phyloP scores from a whole-genome alignment of 2,329 filamentous ascomycete species.

The Aureobasidium mangrovei region DNA sequence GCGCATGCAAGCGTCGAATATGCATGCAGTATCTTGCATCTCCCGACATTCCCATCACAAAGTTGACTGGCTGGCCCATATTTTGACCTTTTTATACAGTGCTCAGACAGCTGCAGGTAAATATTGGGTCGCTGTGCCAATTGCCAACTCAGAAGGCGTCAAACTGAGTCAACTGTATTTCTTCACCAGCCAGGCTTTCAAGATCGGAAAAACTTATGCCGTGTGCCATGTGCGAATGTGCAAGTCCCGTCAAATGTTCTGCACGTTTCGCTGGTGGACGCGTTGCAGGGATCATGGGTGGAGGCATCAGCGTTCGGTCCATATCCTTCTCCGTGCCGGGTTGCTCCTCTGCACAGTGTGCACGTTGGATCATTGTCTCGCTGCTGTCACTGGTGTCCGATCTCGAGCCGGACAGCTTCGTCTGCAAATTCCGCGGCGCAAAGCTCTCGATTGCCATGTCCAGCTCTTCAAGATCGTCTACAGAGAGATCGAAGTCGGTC shows the following conservation, averaged over 20 bases:
- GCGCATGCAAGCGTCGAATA: too few species aligned
- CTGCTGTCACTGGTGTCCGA: background rate
- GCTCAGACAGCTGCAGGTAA: background rate
- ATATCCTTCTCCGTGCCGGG: background rate
- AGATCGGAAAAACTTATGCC: conserved; percentile 27
- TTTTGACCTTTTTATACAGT: background rate
- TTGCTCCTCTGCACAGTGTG: background rate
- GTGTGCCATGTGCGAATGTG: background rate
- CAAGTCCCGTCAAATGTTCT: background rate
- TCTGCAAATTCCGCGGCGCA: background rate
- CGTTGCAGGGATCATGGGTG: conserved; percentile 15
- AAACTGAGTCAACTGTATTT: conserved; percentile 27
- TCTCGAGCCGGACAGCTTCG: background rate
- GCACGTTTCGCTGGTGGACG: background rate
- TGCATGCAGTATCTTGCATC: too few species aligned
- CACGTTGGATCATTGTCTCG: background rate
- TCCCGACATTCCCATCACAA: too few species aligned
- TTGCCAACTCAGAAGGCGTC: background rate
- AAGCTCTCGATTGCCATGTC: conserved; percentile 17
- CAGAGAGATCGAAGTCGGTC: conserved; percentile 32
- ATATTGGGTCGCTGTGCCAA: background rate
- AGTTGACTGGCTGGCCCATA: too few species aligned
- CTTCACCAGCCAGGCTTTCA: conserved; percentile 28
- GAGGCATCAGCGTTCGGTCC: conserved; percentile 16
- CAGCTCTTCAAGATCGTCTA: conserved; percentile 34